Percentiles rank a stretch among this genome's conserved stretches.
These are phyloP conservation scores for Mesembryanthemum crystallinum DNA, from an alignment of 148 eudicot genomes.

Conservation along the genomic window DNA sequence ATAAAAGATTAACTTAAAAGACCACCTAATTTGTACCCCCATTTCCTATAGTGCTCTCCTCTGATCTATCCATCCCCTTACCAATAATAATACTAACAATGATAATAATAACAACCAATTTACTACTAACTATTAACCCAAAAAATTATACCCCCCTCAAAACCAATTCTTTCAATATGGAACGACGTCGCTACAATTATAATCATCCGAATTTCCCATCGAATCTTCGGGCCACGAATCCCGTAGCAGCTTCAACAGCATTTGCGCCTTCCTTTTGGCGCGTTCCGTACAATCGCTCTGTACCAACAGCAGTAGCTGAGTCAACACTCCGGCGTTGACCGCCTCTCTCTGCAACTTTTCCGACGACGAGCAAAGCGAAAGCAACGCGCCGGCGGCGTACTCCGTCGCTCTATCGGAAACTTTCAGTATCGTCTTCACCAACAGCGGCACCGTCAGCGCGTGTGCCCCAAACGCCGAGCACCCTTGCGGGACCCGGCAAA, in stretches of 20 bases:
- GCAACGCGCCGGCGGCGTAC: conserved; percentile 73
- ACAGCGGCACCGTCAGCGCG: conserved; percentile 59
- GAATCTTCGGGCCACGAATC: conserved; percentile 78
- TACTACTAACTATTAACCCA: neutral
- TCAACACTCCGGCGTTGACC: conserved; percentile 75
- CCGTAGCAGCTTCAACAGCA: conserved; percentile 68
- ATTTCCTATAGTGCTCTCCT: neutral
- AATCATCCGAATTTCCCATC: conserved; percentile 53
- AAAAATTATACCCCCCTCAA: neutral
- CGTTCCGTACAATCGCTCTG: conserved; percentile 86
- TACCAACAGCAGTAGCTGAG: conserved; percentile 63
- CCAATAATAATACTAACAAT: neutral
- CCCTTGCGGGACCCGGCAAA: conserved; percentile 68
- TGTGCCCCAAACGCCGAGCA: conserved; percentile 60
- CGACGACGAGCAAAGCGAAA: conserved; percentile 60
- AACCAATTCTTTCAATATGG: conserved; percentile 36
- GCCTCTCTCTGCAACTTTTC: conserved; percentile 62
- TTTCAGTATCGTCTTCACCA: conserved; percentile 57
- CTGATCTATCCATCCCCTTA: neutral
- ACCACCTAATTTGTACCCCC: neutral
- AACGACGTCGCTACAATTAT: conserved; percentile 58
- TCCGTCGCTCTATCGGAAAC: conserved; percentile 84
- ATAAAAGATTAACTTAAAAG: neutral
- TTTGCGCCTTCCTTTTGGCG: conserved; percentile 73
- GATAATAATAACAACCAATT: neutral